Base-by-base conservation (phyloP, 768 basidiomycete species). In the Leccinum arenicola region DNA sequence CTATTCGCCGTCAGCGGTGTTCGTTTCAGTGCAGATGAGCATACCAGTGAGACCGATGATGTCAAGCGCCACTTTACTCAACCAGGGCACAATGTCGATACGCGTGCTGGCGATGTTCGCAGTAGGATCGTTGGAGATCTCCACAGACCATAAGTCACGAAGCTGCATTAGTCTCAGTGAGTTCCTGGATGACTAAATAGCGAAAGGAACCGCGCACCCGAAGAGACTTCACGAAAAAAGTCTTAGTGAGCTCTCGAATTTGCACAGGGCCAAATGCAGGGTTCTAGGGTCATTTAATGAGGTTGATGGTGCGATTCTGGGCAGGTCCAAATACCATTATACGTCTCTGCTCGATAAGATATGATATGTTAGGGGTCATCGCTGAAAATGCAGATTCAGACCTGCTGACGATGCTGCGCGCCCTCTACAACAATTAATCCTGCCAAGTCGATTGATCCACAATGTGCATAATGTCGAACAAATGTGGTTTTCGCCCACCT, bases 211-310 rank as follows among this genome's bases (percentile, higher is more conserved):
- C 29, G 27, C 51, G 4, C 6, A 64, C 62, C 4, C 23, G 54
- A 12, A 25, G 14, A 33, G 86, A 73, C 67, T 86, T 88, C 3
- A 80, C 77, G 4, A 84, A 62, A 60, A 88, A 87, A 12, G 83
- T 81, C 14, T 76, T 76, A 0, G 84, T 84, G 12, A 87, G 65
- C 47, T 81, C 82, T 2, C 85, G 76, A 40, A 88, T 78, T 63
- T 87, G 85, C 1, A 78, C 71, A 3, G 78, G 76, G 1, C 86
- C 84, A 62, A 89, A 89, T 0, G 86, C 86, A 12, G 87, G 86
- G 61, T 88, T 88, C 86, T 78, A 47, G 8, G 36, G 12, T 10
- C 2, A 9, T 52, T 51, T 11, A 52, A n/a, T 57, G 43, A 57
- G 43, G 9, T 14, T 25, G 14, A 23, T 27, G 2, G 6, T 6